Base-by-base conservation (phyloP, 2,329 filamentous ascomycete genomes). In the Fusarium veterinarium region DNA sequence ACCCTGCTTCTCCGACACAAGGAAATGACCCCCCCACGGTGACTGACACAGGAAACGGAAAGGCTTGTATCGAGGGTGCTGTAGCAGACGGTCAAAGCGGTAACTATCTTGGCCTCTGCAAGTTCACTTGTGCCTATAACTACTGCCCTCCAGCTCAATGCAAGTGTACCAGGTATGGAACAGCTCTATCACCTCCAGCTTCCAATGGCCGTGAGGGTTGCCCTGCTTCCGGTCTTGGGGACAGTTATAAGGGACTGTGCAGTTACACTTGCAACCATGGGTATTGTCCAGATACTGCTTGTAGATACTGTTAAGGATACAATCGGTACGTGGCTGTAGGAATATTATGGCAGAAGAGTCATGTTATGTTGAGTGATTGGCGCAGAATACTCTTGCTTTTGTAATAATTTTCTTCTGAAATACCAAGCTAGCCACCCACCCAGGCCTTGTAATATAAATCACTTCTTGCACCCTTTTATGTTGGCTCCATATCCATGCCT, bases 181-280 rank as follows among this genome's bases (percentile, higher is more conserved):
- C 74, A 35, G 77, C 78, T 44, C 59, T 67, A 14, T 75, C 77
- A 12, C 66, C 77, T 23, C 77, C 77, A 11, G 72, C 73, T 1
- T 51, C 64, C 6, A 81, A 74, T 20, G 79, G 79, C 0, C 69
- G 73, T 1, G 42, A 78, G 5, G 82, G 83, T 1, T 81, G 80
- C 40, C 82, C 83, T 8, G 53, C 80, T 5, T 58, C 75, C 1
- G 80, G 80, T 3, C 71, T 80, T 31, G 75, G 78, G 41, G 78
- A 81, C 7, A 76, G 78, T 3, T 87, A 86, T 67, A 68, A 80
- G 42, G 84, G 84, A 0, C 79, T 87, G 20, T 87, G 85, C 69
- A 84, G 81, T 63, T 87, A 81, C 67, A 79, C 83, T 17, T 86
- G 84, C 49, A 82, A 81, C 65, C 83, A 85, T 72, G 84, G 84